These are phyloP conservation scores for Rhytidhysteron rufulum DNA, from an alignment of 2,329 filamentous ascomycete genomes.

Conservation along the genomic window DNA sequence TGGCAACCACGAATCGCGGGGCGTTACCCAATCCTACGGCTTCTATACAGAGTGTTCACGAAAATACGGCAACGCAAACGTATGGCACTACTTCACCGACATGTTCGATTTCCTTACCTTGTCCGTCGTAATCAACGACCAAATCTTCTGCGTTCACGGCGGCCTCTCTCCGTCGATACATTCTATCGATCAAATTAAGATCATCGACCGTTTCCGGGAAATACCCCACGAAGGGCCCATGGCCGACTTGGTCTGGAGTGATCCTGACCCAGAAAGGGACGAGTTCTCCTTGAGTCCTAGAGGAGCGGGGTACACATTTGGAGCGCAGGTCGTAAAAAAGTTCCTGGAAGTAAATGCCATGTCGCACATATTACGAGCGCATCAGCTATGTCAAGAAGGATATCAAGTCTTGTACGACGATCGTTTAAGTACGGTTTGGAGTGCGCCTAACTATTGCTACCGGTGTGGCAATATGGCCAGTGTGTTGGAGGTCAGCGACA, in stretches of 20 bases:
- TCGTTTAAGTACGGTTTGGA: constrained; percentile 93
- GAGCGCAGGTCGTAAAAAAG: constrained; percentile 95
- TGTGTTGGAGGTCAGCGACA: constrained; percentile 91
- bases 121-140: constrained; percentile 95
- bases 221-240: constrained; percentile 98
- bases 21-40: constrained; percentile 96
- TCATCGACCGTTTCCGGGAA: constrained; percentile 97
- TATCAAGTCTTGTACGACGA: constrained; percentile 97
- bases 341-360: constrained; percentile 96
- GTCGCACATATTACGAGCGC: constrained; percentile 95
- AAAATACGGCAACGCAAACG: constrained; percentile 97
- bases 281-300: constrained; percentile 93
- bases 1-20: constrained; percentile 95
- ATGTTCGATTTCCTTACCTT: constrained; percentile 99
- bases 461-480: constrained; percentile 96
- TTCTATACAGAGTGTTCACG: constrained; percentile 98
- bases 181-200: constrained; percentile 98
- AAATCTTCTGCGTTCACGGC: constrained; percentile 98
- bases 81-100: constrained; percentile 99
- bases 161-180: constrained; percentile 73
- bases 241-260: constrained; percentile 99
- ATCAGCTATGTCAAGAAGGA: constrained; percentile 96
- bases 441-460: constrained; percentile 74
- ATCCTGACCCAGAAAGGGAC: constrained; percentile 94
- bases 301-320: constrained; percentile 95